Base-by-base conservation (phyloP, 108 stramenopile species). In the Heterococcus sp. region DNA sequence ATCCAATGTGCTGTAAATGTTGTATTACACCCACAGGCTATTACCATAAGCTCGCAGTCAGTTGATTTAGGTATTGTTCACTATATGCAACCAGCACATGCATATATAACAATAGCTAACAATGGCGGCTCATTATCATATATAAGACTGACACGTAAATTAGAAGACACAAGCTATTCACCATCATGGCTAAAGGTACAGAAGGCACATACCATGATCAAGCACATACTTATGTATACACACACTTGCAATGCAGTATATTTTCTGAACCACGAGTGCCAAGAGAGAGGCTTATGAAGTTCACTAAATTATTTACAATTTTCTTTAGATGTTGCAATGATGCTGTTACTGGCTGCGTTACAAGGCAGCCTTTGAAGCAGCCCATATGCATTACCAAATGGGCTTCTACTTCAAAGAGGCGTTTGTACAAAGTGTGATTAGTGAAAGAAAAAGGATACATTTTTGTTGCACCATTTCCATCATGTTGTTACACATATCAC, bases 121-220 rank as follows among this genome's bases (percentile, higher is more conserved):
- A 11, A 8, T 2, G 71, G 71, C 8, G 26, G 29, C 26, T 72
- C 71, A 29, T 38, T 81, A 39, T 71, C 79, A 0, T 81, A 63
- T 14, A 35, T 81, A 3, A 65, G 79, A 26, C 73, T 81, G 58
- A 70, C 69, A 0, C 74, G 72, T 8, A 81, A 81, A 72, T 66
- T 81, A 66, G 79, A 73, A 34, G 79, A 81, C 32, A 2, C 21
- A 0, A 27, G 4, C 3, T 72, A 71, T 27, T 69, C 64, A 58
- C 36, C 64, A 2, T 32, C 71, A 2, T 81, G 79, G 79, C 72
- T 81, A 31, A 31, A 27, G 1, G 79, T 58, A 21, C 46, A 58
- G 8, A 14, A 58, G 14, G 21, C 46, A 14, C 46, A 58, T 58
- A 21, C 8, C 21, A 58, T 21, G 8, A 14, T 21, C 8, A 58